These are phyloP conservation scores for Sarocladium strictum DNA, from an alignment of 2,329 filamentous ascomycete species.

Conservation along the genomic window DNA sequence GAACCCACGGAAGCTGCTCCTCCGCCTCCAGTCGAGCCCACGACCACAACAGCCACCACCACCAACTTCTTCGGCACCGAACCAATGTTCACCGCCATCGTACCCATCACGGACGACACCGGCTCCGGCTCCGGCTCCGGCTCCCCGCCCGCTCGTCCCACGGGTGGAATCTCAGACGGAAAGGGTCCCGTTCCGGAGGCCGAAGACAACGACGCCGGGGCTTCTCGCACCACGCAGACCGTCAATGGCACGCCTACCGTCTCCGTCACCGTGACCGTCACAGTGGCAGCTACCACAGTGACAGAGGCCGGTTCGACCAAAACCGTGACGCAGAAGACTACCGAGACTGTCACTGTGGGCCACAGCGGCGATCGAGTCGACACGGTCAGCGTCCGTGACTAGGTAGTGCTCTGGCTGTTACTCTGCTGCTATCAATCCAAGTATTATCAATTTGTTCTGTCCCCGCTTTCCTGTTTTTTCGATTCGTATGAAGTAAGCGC, in stretches of 20 bases:
- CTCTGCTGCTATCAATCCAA: not conserved
- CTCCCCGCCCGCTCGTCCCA: slow-evolving; percentile 6
- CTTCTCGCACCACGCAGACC: slow-evolving; percentile 17
- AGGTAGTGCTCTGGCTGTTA: no score
- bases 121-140: no score
- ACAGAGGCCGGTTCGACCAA: slow-evolving; percentile 18
- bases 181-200: slow-evolving; percentile 11
- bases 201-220: slow-evolving; percentile 9
- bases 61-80: slow-evolving; percentile 7
- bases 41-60: slow-evolving; percentile 6
- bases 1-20: not conserved
- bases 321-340: slow-evolving; percentile 20
- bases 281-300: slow-evolving; percentile 16
- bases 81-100: slow-evolving; percentile 12
- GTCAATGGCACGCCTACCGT: slow-evolving; percentile 28
- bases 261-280: slow-evolving; percentile 30
- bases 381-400: slow-evolving; percentile 3
- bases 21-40: not conserved
- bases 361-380: slow-evolving; percentile 1
- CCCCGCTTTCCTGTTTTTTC: not conserved
- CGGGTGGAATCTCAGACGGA: slow-evolving; percentile 10
- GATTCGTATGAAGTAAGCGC: not conserved
- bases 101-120: slow-evolving; percentile 21
- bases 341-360: slow-evolving; percentile 24
- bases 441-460: not conserved